Evolutionary conservation across 2,329 filamentous ascomycete genomes (phyloP), one percentile per base, ranked within the genome.

Genomic region (Hypoxylon sp.): DNA sequence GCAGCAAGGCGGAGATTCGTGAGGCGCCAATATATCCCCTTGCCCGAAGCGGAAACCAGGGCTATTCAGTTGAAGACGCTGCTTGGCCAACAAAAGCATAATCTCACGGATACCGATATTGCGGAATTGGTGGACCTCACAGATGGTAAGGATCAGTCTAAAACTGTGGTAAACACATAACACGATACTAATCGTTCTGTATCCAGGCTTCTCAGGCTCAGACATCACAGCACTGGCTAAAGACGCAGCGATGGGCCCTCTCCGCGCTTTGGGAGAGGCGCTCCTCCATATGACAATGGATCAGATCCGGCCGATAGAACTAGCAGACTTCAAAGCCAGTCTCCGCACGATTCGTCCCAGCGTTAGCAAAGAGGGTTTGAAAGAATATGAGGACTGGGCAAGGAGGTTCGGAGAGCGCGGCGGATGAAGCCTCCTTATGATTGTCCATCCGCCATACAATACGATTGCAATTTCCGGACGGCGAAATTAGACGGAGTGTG

Each of bases 221-320:
- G 96, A 99, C 74, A 97, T 99, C 70, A 98, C 96, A 20, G 94
- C 96, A 1, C 83, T 99, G 7, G 96, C 96, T 6, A 99, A 99
- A 79, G 96, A 99, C 76, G 96, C 96, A 7, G 96, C 96, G 2
- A 99, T 99, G 96, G 95, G 96, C 0, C 96, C 96, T 0, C 82
- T 99, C 11, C 88, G 96, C 30, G 95, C 93, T 55, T 83, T 98
- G 2, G 96, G 96, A 24, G 96, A 98, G 77, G 93, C 91, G 40
- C 81, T 99, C 28, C 83, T 99, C 32, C 89, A 92, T 70, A 98
- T 96, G 84, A 92, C 91, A 0, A 97, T 96, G 87, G 96, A 99
- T 65, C 89, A 98, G 71, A 98, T 99, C 71, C 86, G 94, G 11
- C 90, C 94, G 0, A 98, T 99, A 65, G 85, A 86, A 55, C 86